Conservation (phyloP, 371 early-diverging fungal species). For the Mortierella sp. region DNA sequence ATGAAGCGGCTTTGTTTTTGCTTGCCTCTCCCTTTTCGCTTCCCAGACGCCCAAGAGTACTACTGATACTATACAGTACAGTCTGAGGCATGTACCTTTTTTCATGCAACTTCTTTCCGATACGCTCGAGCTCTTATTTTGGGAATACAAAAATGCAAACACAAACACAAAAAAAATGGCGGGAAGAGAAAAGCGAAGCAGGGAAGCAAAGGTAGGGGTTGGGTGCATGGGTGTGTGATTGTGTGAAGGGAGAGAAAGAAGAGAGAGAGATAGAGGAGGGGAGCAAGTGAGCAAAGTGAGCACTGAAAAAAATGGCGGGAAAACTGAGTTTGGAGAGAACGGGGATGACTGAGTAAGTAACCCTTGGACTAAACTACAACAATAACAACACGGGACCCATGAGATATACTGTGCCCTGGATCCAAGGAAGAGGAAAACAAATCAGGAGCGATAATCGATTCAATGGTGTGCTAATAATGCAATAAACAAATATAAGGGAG, state of each 20-base stretch:
- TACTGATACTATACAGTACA: too few species aligned
- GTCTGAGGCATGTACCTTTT: not conserved
- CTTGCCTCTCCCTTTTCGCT: not conserved
- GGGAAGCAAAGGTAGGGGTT: not conserved
- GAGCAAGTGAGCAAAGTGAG: not conserved
- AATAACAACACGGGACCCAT: not conserved
- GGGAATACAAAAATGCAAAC: not conserved
- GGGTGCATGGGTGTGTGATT: too few species aligned
- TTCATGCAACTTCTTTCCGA: not conserved
- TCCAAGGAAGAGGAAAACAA: not conserved
- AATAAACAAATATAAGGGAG: not conserved
- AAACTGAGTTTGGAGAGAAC: too few species aligned
- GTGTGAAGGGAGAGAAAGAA: not conserved
- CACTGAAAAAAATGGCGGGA: constrained; percentile 1
- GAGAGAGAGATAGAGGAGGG: not conserved
- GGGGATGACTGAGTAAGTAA: not conserved
- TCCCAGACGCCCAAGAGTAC: not conserved
- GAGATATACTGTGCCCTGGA: not conserved
- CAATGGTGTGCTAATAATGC: not conserved
- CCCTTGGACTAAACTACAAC: not conserved
- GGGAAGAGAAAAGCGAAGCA: not conserved
- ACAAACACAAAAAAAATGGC: not conserved
- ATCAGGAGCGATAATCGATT: not conserved
- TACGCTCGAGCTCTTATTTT: not conserved
- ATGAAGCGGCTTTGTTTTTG: not conserved